A percentile compares a stretch with the other conserved stretches of the same genome.
Evolutionary conservation across 108 stramenopile genomes (phyloP).

Genomic region (Nitzschia inconspicua): DNA sequence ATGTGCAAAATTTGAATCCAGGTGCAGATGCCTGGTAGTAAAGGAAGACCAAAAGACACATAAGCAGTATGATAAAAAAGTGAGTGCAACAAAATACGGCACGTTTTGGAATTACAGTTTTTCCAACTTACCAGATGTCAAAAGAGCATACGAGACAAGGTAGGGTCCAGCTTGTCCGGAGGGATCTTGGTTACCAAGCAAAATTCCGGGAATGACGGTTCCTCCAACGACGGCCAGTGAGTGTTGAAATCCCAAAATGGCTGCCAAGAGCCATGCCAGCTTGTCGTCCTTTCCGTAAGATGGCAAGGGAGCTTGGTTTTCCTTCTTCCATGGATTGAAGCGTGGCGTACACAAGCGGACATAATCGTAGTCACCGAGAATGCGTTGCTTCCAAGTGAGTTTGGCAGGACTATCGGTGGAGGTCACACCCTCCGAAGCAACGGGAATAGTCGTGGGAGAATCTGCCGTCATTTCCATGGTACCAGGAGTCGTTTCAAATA

Average conservation of each 20-base stretch:
- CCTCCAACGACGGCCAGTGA: constrained; percentile 36
- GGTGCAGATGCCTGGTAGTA: constrained; percentile 24
- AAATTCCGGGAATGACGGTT: constrained; percentile 32
- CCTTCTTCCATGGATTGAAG: constrained; percentile 16
- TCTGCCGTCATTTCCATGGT: too few relatives aligned
- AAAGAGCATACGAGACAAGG: constrained; percentile 8
- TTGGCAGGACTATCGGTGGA: too few relatives aligned
- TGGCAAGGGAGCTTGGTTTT: constrained; percentile 7
- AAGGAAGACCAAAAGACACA: constrained; percentile 32
- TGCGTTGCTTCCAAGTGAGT: too few relatives aligned
- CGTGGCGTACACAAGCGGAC: constrained; percentile 14
- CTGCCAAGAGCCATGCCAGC: not conserved
- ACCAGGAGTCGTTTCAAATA: too few relatives aligned
- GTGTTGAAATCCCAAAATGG: constrained; percentile 25
- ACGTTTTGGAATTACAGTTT: too few relatives aligned
- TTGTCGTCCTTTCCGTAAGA: constrained; percentile 14
- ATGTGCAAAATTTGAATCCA: constrained; percentile 35
- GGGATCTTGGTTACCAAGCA: too few relatives aligned
- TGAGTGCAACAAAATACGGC: not conserved
- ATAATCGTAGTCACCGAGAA: constrained; percentile 24
- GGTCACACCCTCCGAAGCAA: too few relatives aligned
- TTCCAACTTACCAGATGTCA: not conserved
- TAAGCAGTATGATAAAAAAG: constrained; percentile 27
- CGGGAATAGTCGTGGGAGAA: too few relatives aligned
- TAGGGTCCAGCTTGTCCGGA: constrained; percentile 23